Evolutionary conservation across 768 basidiomycete species (phyloP).

Genomic region (Vararia minispora): DNA sequence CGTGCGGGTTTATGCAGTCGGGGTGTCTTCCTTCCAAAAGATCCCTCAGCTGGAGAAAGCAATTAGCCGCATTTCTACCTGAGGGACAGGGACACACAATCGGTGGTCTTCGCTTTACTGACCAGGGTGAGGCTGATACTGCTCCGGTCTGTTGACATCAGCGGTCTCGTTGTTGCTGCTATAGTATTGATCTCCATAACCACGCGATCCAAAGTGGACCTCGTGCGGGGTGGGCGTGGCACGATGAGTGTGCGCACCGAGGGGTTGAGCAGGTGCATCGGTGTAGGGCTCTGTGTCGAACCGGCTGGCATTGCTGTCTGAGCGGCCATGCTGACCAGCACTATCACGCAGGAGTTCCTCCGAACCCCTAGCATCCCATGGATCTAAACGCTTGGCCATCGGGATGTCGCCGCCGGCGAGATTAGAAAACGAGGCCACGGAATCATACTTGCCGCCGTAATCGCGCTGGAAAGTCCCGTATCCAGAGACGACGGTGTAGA

Average conservation of each 20-base stretch:
- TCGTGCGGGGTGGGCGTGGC: no score
- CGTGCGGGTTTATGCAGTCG: constrained; percentile 17
- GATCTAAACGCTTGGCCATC: constrained; percentile 50
- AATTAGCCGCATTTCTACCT: neutral
- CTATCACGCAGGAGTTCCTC: constrained; percentile 22
- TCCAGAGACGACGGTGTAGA: constrained; percentile 38
- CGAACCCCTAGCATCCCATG: constrained; percentile 60
- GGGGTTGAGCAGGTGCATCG: no score
- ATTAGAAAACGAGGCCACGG: constrained; percentile 48
- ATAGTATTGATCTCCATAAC: constrained; percentile 24
- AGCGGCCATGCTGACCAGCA: constrained; percentile 33
- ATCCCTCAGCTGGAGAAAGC: constrained; percentile 27
- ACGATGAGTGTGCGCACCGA: no score
- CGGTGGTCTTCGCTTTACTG: constrained; percentile 21
- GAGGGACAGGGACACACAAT: neutral
- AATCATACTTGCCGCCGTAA: constrained; percentile 77
- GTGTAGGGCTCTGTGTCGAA: no score
- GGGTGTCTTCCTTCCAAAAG: constrained; percentile 33
- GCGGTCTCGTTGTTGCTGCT: constrained; percentile 16
- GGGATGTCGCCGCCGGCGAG: constrained; percentile 49
- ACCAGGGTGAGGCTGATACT: constrained; percentile 37
- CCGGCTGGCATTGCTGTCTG: constrained; percentile 43
- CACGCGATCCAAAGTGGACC: constrained; percentile 17
- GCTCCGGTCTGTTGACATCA: constrained; percentile 26
- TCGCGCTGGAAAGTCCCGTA: constrained; percentile 64